Evolutionary conservation across 257 asterid genomes (phyloP).

Genomic region (Henckelia pumila): DNA sequence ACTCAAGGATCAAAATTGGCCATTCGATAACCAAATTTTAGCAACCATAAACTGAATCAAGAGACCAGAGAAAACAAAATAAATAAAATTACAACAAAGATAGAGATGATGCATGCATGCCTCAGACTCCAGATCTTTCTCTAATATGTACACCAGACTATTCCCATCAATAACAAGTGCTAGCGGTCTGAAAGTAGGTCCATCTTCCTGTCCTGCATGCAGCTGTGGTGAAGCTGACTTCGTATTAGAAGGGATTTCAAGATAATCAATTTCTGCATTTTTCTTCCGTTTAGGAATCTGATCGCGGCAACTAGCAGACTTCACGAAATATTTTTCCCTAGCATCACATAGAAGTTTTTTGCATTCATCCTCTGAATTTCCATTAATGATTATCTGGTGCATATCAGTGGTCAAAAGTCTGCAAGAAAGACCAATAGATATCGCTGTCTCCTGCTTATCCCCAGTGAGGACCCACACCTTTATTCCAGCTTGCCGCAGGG

Average conservation of each 20-base stretch:
- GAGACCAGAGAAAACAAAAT: conserved; percentile 10
- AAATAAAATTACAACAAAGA: conserved; percentile 14
- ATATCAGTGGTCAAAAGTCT: conserved; percentile 90
- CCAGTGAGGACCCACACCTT: conserved; percentile 99
- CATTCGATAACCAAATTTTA: conserved; percentile 7
- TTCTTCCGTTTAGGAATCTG: conserved; percentile 36
- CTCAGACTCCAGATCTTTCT: conserved; percentile 87
- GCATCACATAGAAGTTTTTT: conserved; percentile 78
- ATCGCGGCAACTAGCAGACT: conserved; percentile 34
- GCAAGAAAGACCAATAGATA: conserved; percentile 94
- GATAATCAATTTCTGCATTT: conserved; percentile 46
- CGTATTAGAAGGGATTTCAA: conserved; percentile 46
- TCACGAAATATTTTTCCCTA: conserved; percentile 56
- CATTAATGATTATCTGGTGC: conserved; percentile 84
- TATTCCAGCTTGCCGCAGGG: conserved; percentile 92
- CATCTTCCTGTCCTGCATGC: conserved; percentile 44
- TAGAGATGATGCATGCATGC: conserved; percentile 48
- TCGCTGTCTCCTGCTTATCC: conserved; percentile 98
- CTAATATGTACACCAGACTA: conserved; percentile 92
- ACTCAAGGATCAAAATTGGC: conserved; percentile 15
- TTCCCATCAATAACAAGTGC: conserved; percentile 98
- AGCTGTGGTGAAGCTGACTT: conserved; percentile 46
- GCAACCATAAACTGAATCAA: conserved; percentile 22
- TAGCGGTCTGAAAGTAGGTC: conserved; percentile 47
- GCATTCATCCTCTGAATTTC: conserved; percentile 87